Evolutionary conservation across 495 filamentous ascomycete species (phyloP).

Genomic region (Durotheca rogersii): DNA sequence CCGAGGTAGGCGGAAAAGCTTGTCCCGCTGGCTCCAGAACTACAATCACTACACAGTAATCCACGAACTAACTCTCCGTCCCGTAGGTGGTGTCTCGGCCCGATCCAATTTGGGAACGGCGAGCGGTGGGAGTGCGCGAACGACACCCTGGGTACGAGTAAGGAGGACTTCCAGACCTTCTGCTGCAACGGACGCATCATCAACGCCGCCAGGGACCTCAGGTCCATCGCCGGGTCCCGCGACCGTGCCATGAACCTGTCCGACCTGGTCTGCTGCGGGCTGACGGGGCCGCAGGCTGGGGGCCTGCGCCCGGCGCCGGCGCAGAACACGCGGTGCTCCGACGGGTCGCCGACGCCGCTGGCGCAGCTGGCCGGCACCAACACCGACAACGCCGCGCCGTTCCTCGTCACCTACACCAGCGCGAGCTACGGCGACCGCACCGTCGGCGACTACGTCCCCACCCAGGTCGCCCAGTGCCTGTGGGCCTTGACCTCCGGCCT

Average conservation of each 20-base stretch:
- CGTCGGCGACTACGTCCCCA: slow-evolving; percentile 12
- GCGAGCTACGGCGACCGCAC: slow-evolving; percentile 13
- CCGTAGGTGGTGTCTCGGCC: slow-evolving; percentile 12
- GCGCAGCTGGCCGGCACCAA: slow-evolving; percentile 20
- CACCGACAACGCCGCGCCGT: slow-evolving; percentile 15
- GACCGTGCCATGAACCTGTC: slow-evolving; percentile 11
- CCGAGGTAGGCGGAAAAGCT: too few species aligned
- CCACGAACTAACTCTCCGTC: too few species aligned
- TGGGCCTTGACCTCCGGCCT: slow-evolving; percentile 15
- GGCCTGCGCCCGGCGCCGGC: slow-evolving; percentile 1
- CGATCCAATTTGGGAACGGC: not conserved
- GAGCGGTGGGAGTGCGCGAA: slow-evolving; percentile 12
- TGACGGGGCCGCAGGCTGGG: slow-evolving; percentile 1
- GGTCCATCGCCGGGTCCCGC: not conserved
- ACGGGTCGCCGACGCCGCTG: slow-evolving; percentile 16
- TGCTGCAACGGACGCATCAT: slow-evolving; percentile 26
- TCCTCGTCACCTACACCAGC: slow-evolving; percentile 17
- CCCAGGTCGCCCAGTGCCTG: slow-evolving; percentile 12
- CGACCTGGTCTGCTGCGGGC: slow-evolving; percentile 25
- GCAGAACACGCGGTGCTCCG: slow-evolving; percentile 5
- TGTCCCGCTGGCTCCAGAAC: too few species aligned
- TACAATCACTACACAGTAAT: slow-evolving; percentile 19
- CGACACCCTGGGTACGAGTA: not conserved
- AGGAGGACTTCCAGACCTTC: slow-evolving; percentile 25
- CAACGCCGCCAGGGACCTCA: slow-evolving; percentile 13